Evolutionary conservation across 2,329 filamentous ascomycete genomes (phyloP).

Genomic region (Colletotrichum sidae): DNA sequence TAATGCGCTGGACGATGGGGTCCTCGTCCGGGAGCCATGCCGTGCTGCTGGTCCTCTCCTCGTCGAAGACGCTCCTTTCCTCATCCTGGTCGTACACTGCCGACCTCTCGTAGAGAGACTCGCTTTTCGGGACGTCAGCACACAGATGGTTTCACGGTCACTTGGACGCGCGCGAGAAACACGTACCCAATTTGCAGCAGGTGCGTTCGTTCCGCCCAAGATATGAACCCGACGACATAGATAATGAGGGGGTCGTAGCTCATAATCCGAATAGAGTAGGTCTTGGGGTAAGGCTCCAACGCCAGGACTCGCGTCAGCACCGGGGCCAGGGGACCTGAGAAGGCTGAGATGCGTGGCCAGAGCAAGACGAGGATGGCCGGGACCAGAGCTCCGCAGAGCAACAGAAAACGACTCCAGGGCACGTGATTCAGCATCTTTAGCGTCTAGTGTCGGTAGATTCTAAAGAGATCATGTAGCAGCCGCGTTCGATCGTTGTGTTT

Average conservation of each 20-base stretch:
- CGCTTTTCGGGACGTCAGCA: neutral
- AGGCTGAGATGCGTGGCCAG: neutral
- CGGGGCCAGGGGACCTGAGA: neutral
- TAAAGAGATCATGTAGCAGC: too few species aligned
- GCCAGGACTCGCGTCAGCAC: neutral
- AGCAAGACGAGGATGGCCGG: neutral
- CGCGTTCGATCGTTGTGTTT: too few species aligned
- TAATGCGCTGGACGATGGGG: conserved; percentile 4
- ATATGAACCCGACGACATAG: conserved; percentile 16
- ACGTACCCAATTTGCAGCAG: conserved; percentile 5
- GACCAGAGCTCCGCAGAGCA: neutral
- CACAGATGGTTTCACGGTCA: neutral
- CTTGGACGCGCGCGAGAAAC: neutral
- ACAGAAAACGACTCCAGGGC: neutral
- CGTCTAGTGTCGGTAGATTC: too few species aligned
- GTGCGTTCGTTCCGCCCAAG: conserved; percentile 13
- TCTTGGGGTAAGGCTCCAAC: conserved; percentile 3
- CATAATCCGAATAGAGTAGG: conserved; percentile 2
- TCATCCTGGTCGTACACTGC: neutral
- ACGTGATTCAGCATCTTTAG: conserved; percentile 3
- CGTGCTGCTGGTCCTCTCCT: conserved; percentile 17
- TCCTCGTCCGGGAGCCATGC: conserved; percentile 10
- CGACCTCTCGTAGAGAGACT: conserved; percentile 8
- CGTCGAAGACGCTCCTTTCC: neutral
- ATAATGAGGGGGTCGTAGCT: conserved; percentile 23